Conservation (phyloP, 169 alveolate species). For the Cryptosporidium meleagridis region DNA sequence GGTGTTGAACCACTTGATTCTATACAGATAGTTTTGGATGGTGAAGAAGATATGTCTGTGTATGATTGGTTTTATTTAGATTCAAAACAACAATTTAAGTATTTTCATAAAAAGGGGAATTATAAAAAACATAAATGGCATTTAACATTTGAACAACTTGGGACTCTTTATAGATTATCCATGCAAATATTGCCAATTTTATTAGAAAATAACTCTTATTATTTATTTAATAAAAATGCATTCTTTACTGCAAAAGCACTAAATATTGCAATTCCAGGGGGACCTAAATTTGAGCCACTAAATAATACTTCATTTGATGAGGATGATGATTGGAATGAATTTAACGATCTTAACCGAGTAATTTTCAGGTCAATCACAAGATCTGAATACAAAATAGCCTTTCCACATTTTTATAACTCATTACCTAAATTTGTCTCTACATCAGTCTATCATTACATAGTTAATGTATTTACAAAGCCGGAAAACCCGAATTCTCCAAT, state of each 20-base stretch:
- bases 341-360: slow-evolving; percentile 98
- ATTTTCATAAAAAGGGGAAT: slow-evolving; percentile 88
- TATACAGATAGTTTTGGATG: slow-evolving; percentile 97
- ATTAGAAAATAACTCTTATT: slow-evolving; percentile 96
- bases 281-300: slow-evolving; percentile 99
- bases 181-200: slow-evolving; percentile 96
- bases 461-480: slow-evolving; percentile 90
- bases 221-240: slow-evolving; percentile 95
- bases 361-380: slow-evolving; percentile 95
- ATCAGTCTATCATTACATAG: slow-evolving; percentile 87
- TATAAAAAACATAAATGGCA: slow-evolving; percentile 94
- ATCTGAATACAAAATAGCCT: slow-evolving; percentile 99
- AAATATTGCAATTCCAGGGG: slow-evolving; percentile 99
- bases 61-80: slow-evolving; percentile 98
- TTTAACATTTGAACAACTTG: slow-evolving; percentile 94
- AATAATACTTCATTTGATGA: slow-evolving; percentile 95
- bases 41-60: slow-evolving; percentile 98
- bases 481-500: slow-evolving; percentile 90
- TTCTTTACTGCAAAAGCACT: slow-evolving; percentile 99
- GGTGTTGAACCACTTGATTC: slow-evolving; percentile 99
- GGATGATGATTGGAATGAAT: slow-evolving; percentile 99
- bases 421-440: slow-evolving; percentile 94
- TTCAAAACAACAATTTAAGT: slow-evolving; percentile 78
- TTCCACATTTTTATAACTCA: slow-evolving; percentile 98
- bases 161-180: slow-evolving; percentile 97